Evolutionary conservation across 306 rosid species (phyloP).

Genomic region (Cucurbita moschata): DNA sequence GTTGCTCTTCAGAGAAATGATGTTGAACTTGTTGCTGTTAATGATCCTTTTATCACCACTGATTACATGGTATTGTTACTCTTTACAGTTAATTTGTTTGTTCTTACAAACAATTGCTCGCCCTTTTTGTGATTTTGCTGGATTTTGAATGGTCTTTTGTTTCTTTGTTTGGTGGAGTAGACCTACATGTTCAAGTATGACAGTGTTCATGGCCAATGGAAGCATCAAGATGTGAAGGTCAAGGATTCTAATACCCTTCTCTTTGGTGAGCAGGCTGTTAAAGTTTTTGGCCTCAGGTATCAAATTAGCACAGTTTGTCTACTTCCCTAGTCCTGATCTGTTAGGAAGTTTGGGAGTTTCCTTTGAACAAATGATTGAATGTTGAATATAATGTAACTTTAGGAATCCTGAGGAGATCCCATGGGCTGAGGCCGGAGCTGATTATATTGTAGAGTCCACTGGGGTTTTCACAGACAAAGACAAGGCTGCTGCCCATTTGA

Average conservation of each 20-base stretch:
- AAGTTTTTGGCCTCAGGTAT: conserved; percentile 51
- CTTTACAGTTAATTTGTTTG: neutral
- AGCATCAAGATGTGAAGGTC: conserved; percentile 36
- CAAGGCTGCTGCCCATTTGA: conserved; percentile 16
- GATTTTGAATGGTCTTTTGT: neutral
- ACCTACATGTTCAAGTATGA: conserved; percentile 77
- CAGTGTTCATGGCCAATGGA: conserved; percentile 71
- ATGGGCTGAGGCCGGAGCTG: conserved; percentile 13
- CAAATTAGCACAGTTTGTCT: too few relatives aligned
- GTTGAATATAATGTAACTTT: neutral
- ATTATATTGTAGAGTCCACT: conserved; percentile 8
- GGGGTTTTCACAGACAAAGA: conserved; percentile 16
- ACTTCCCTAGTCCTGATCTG: neutral
- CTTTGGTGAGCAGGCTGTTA: conserved; percentile 38
- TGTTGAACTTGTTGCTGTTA: conserved; percentile 49
- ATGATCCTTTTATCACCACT: conserved; percentile 55
- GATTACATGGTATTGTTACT: conserved; percentile 44
- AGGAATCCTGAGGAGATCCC: conserved; percentile 15
- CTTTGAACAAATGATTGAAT: neutral
- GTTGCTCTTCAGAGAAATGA: conserved; percentile 66
- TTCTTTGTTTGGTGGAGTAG: conserved; percentile 5
- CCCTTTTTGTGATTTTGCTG: neutral
- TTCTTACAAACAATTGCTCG: neutral
- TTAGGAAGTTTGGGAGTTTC: neutral
- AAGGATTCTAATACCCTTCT: conserved; percentile 50